Evolutionary conservation across 805 yeast species (phyloP).

Genomic region (Dipodascus albidus): DNA sequence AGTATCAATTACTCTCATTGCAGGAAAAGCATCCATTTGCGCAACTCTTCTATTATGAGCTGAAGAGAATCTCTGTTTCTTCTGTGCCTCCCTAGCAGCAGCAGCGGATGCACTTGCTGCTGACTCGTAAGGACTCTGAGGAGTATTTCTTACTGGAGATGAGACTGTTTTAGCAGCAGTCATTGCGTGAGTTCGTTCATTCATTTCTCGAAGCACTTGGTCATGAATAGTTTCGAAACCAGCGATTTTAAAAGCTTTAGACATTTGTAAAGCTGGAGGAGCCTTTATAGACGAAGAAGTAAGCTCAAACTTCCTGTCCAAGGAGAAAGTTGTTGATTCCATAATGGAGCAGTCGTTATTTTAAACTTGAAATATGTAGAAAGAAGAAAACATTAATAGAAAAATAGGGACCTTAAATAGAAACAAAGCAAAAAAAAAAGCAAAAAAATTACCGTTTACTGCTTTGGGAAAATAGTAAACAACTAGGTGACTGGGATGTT

Average conservation of each 20-base stretch:
- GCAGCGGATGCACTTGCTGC: conserved; percentile 7
- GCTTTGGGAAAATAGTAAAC: background rate
- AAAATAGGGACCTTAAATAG: background rate
- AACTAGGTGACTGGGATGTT: background rate
- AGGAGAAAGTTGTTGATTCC: background rate
- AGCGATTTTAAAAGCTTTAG: conserved; percentile 12
- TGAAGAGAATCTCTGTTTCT: conserved; percentile 13
- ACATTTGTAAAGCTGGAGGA: conserved; percentile 6
- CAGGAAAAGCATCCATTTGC: conserved; percentile 16
- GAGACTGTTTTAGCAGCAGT: conserved; percentile 7
- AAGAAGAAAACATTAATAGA: background rate
- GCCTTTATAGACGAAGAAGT: background rate
- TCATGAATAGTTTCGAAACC: conserved; percentile 26
- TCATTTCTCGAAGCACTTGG: conserved; percentile 24
- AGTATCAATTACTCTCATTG: conserved; percentile 12
- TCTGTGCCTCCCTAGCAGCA: conserved; percentile 7
- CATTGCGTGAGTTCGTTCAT: conserved; percentile 20
- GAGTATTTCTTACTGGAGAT: too few relatives aligned
- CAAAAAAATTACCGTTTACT: background rate
- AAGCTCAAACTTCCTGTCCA: background rate
- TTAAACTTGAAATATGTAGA: background rate
- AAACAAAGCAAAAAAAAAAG: background rate
- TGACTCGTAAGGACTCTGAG: too few relatives aligned
- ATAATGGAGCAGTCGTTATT: background rate
- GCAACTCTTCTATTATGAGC: conserved; percentile 19